These are phyloP conservation scores for Colletotrichum musae DNA, from an alignment of 2,329 filamentous ascomycete genomes.

Conservation along the genomic window DNA sequence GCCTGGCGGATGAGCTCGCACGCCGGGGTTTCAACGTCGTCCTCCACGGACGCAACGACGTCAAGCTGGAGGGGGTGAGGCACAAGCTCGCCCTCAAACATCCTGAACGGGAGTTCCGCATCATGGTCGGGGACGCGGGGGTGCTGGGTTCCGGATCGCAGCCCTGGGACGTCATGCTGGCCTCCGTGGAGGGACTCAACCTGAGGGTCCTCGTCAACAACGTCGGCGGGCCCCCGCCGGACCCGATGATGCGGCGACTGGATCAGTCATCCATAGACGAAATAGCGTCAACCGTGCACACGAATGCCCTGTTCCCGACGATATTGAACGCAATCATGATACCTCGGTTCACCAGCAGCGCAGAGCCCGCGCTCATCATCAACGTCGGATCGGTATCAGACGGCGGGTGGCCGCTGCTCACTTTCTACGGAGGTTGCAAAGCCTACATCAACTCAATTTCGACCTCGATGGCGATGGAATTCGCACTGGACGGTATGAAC, in stretches of 20 bases:
- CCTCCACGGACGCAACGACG: conserved; percentile 67
- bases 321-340: conserved; percentile 28
- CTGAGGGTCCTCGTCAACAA: conserved; percentile 44
- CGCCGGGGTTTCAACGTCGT: conserved; percentile 68
- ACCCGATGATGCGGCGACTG: conserved; percentile 28
- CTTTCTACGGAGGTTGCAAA: conserved; percentile 36
- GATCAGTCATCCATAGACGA: conserved; percentile 25
- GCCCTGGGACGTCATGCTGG: conserved; percentile 37
- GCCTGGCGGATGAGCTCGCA: conserved; percentile 66
- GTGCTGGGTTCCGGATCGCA: conserved; percentile 6
- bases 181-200: conserved; percentile 38
- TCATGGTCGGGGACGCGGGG: conserved; percentile 61
- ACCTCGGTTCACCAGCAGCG: conserved; percentile 13
- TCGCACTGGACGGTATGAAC: conserved; percentile 24
- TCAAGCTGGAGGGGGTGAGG: conserved; percentile 62
- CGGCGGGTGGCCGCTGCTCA: conserved; percentile 30
- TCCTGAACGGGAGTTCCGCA: conserved; percentile 55
- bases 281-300: conserved; percentile 24
- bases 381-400: conserved; percentile 37
- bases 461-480: conserved; percentile 21
- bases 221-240: conserved; percentile 35
- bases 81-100: conserved; percentile 55
- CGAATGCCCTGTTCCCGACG: conserved; percentile 38
- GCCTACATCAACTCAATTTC: conserved; percentile 33
- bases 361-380: conserved; percentile 33